Base-by-base conservation (phyloP, 2,329 filamentous ascomycete genomes). In the Sarocladiaceae sp. region DNA sequence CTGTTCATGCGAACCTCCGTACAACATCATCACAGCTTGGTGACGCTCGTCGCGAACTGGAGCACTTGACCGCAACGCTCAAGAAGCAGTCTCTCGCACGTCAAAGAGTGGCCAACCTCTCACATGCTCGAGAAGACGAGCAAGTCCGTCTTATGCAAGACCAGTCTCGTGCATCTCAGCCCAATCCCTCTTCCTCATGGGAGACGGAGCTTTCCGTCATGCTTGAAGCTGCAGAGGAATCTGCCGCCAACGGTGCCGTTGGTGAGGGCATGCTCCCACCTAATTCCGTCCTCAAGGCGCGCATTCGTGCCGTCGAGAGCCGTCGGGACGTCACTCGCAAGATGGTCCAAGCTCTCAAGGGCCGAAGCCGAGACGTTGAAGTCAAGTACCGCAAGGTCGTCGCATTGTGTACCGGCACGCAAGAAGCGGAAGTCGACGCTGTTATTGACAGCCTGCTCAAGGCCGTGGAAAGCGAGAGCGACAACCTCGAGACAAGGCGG, bases 321-420 rank as follows among this genome's bases (percentile, higher is more conserved):
- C 84, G 90, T 44, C 90, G 90, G 40, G 76, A 79, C 37, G 75
- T 79, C 17, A 82, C 94, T 12, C 74, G 82, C 51, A 80, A 82
- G 49, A 82, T 87, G 59, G 85, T 90, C 2, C 78, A 80, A 17
- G 80, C 80, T 5, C 78, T 99, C 8, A 86, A 90, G 65, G 85
- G 86, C 26, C 84, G 88, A 54, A 93, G 90, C 60, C 86, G 84
- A 4, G 91, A 96, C 51, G 77, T 96, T 3, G 93, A 96, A 63
- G 77, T 87, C 58, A 90, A 94, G 69, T 97, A 97, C 66, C 82
- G 91, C 23, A 88, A 87, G 58, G 89, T 97, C 26, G 90, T 99
- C 22, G 84, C 87, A 51, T 74, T 97, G 12, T 97, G 93, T 65
- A 96, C 91, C 0, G 85, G 84, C 8, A 88, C 92, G 29, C 79